phyloP scores from a whole-genome alignment of 345 rosid species.

The Ceriops tagal region DNA sequence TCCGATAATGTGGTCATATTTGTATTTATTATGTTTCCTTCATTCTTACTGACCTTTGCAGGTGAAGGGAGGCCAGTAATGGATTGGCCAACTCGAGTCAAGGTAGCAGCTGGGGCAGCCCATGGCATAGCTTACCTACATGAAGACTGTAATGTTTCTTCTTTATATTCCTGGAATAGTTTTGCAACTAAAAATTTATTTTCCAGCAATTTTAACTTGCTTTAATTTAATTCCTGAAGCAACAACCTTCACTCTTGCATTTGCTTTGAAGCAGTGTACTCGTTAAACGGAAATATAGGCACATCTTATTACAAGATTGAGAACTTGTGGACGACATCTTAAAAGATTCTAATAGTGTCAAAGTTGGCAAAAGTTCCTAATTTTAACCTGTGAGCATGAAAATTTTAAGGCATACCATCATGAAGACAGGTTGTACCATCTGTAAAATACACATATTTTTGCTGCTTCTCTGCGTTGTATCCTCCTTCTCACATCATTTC shows the following conservation, averaged over 20 bases:
- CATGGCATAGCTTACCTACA: slow-evolving; percentile 97
- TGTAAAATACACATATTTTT: no score
- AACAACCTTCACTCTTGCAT: background rate
- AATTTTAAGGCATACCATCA: no score
- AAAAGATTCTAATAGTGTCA: no score
- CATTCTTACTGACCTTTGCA: slow-evolving; percentile 29
- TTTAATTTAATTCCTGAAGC: background rate
- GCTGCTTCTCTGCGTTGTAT: background rate
- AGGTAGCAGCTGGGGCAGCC: slow-evolving; percentile 95
- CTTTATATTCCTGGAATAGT: slow-evolving; percentile 8
- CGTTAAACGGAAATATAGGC: slow-evolving; percentile 8
- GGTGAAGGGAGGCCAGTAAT: slow-evolving; percentile 68
- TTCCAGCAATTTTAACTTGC: background rate
- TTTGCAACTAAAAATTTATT: background rate
- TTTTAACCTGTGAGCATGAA: no score
- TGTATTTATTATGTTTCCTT: background rate
- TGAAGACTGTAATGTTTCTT: slow-evolving; percentile 80
- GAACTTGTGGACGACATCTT: no score
- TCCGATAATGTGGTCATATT: background rate
- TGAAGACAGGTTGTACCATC: no score
- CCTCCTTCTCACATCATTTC: background rate
- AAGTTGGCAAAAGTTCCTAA: no score
- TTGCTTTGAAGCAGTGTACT: background rate
- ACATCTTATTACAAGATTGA: background rate
- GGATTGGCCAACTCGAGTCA: slow-evolving; percentile 84